A percentile compares a stretch with the other conserved stretches of the same genome.
Conservation (phyloP, 139 green algal species). For the Chlamydomonas incerta region DNA sequence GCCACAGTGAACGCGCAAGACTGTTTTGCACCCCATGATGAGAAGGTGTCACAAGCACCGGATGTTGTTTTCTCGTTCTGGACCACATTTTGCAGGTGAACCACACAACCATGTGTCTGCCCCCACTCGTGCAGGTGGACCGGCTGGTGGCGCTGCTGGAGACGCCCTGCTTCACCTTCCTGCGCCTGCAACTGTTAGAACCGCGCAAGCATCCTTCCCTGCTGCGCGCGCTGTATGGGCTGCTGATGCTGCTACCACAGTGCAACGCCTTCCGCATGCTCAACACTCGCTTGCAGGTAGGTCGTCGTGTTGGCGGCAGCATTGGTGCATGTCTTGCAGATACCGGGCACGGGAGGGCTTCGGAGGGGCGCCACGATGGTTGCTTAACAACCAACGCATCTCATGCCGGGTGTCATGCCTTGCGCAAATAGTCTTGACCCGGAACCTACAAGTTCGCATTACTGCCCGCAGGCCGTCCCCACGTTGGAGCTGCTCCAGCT, state of each 20-base stretch:
- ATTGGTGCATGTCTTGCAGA: background rate
- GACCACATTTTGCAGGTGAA: too few relatives aligned
- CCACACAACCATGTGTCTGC: background rate
- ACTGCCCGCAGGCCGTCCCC: constrained; percentile 44
- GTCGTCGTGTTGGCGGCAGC: too few relatives aligned
- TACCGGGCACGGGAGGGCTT: too few relatives aligned
- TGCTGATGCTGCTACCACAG: constrained; percentile 98
- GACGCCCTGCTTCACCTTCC: constrained; percentile 90
- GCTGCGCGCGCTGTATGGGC: constrained; percentile 82
- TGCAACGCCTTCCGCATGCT: constrained; percentile 90
- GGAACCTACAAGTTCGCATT: background rate
- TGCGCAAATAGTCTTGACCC: too few relatives aligned
- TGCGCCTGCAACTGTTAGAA: constrained; percentile 94
- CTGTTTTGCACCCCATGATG: too few relatives aligned
- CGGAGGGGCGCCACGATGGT: too few relatives aligned
- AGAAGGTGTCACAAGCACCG: too few relatives aligned
- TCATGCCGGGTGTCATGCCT: too few relatives aligned
- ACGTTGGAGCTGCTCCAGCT: constrained; percentile 66
- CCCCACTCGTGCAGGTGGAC: constrained; percentile 75
- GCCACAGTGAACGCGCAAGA: too few relatives aligned
- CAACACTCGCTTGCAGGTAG: constrained; percentile 71
- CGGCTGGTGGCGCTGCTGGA: constrained; percentile 93
- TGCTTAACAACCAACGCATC: too few relatives aligned
- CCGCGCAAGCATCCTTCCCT: constrained; percentile 77
- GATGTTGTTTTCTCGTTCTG: too few relatives aligned